A percentile compares a stretch with the other conserved stretches of the same genome.
Conservation (phyloP, 805 yeast genomes). For the Candida saitoana region DNA sequence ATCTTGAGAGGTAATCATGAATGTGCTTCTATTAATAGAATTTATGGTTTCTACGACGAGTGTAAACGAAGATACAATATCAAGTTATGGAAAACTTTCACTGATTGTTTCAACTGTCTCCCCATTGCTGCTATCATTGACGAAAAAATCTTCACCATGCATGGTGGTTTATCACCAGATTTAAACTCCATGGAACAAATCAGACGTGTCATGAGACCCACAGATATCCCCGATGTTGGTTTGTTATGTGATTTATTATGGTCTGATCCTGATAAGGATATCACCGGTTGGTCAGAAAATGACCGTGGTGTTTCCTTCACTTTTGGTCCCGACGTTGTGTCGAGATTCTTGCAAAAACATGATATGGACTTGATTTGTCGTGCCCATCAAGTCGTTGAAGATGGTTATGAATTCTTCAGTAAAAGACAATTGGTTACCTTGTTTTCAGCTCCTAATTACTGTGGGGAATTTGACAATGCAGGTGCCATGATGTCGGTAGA, state of each 20-base stretch:
- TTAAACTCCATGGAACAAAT: constrained; percentile 97
- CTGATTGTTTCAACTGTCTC: constrained; percentile 96
- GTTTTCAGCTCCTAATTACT: constrained; percentile 95
- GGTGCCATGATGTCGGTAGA: constrained; percentile 99
- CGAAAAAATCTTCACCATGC: constrained; percentile 98
- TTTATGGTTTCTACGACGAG: constrained; percentile 97
- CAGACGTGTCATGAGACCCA: constrained; percentile 98
- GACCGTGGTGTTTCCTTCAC: constrained; percentile 99
- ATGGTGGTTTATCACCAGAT: constrained; percentile 97
- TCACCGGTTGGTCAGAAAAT: constrained; percentile 98
- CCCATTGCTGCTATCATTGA: constrained; percentile 98
- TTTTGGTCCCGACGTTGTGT: constrained; percentile 99
- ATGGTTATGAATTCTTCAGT: constrained; percentile 95
- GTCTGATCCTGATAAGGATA: constrained; percentile 98
- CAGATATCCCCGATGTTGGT: constrained; percentile 98
- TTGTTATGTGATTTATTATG: constrained; percentile 92
- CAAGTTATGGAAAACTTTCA: constrained; percentile 97
- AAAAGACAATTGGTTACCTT: constrained; percentile 94
- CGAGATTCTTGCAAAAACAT: constrained; percentile 92
- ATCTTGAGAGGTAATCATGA: constrained; percentile 97
- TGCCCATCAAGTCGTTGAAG: constrained; percentile 99
- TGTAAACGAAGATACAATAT: constrained; percentile 97
- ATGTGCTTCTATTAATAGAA: constrained; percentile 96
- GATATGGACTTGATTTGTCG: constrained; percentile 98
- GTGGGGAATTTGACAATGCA: constrained; percentile 98